Base-by-base conservation (phyloP, 495 filamentous ascomycete species). In the Penicillium bovifimosum region DNA sequence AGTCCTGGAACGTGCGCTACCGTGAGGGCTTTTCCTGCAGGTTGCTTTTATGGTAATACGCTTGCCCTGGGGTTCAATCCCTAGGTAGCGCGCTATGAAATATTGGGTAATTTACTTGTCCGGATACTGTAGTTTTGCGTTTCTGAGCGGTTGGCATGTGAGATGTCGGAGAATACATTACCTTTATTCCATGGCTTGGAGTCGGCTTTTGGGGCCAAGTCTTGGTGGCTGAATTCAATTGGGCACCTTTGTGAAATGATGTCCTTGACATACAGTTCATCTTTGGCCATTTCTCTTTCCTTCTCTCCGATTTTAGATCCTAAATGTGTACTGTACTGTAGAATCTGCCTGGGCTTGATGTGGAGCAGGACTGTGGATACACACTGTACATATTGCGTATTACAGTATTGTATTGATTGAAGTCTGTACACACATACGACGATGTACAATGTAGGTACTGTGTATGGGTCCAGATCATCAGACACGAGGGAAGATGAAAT, bases 321-420 rank as follows among this genome's bases (percentile, higher is more conserved):
- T n/a, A n/a, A n/a, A n/a, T n/a, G n/a, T n/a, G n/a, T n/a, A n/a
- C n/a, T n/a, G n/a, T n/a, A n/a, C n/a, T n/a, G 16, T 40, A 16
- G n/a, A 28, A 26, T 43, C 26, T 13, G 14, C 26, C 27, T 27
- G 26, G 28, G 13, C 17, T 16, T 38, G 1, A 10, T 16, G 46
- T 48, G 46, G 46, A 29, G n/a, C n/a, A n/a, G n/a, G 20, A 8
- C 34, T 17, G 33, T 48, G 45, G 46, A 35, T 17, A 48, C 9
- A 9, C 18, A 2, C 10, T 14, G 45, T 17, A 48, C 9, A 9
- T 29, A 2, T 16, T 14, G 45, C 39, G 39, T n/a, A 9, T 13
- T 28, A 48, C 32, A 17, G 31, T 28, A 38, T 35, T 17, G 33
- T 48, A 36, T 47, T 18, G 2, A 6, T 11, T 11, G 41, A 43